phyloP scores from a whole-genome alignment of 78 protist genomes.

The Dictyostelium capitatum region DNA sequence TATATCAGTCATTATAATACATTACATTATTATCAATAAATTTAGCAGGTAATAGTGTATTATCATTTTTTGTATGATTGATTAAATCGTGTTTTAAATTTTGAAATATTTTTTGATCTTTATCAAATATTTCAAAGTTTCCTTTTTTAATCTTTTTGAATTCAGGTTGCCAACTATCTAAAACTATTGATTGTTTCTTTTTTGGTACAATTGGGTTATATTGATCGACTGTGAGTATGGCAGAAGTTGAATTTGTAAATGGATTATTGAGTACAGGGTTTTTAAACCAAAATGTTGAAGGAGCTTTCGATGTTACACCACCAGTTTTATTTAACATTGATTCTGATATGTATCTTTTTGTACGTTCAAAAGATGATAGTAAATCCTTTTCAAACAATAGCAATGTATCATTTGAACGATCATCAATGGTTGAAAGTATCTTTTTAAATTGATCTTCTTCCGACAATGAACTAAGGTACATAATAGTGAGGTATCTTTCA shows the following conservation, averaged over 20 bases:
- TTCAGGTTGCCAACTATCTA: slow-evolving; percentile 3
- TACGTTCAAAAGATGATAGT: slow-evolving; percentile 37
- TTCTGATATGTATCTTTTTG: slow-evolving; percentile 24
- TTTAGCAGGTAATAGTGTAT: slow-evolving; percentile 38
- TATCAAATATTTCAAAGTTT: slow-evolving; percentile 24
- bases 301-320: slow-evolving; percentile 42
- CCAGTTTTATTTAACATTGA: slow-evolving; percentile 53
- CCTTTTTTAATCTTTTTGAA: slow-evolving; percentile 44
- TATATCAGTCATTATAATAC: neutral
- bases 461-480: slow-evolving; percentile 6
- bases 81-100: slow-evolving; percentile 48
- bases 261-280: slow-evolving; percentile 60
- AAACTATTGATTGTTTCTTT: neutral
- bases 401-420: slow-evolving; percentile 1
- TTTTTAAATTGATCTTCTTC: slow-evolving; percentile 50
- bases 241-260: neutral
- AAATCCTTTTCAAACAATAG: slow-evolving; percentile 55
- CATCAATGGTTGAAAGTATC: slow-evolving; percentile 10
- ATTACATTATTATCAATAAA: slow-evolving; percentile 37
- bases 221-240: neutral
- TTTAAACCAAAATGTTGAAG: slow-evolving; percentile 51
- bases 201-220: slow-evolving; percentile 29
- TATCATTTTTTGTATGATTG: slow-evolving; percentile 27
- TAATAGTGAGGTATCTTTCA: slow-evolving; percentile 17
- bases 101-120: slow-evolving; percentile 2